phyloP scores from a whole-genome alignment of 2,329 filamentous ascomycete species.

The Cladosporium velox region DNA sequence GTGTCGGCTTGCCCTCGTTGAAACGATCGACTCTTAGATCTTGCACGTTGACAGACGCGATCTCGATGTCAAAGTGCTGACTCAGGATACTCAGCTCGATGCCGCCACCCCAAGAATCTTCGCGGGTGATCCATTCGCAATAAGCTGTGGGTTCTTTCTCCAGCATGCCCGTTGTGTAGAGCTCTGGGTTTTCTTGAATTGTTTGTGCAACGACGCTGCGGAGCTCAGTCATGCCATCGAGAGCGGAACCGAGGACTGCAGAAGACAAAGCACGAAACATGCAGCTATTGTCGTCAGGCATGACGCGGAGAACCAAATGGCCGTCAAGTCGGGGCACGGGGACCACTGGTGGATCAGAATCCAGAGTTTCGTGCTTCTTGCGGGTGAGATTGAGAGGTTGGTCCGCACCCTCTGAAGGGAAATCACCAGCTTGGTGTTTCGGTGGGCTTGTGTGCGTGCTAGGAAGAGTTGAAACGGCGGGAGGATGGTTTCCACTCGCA shows the following conservation, averaged over 20 bases:
- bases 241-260: conserved; percentile 65
- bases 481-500: conserved; percentile 25
- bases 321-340: conserved; percentile 58
- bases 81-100: conserved; percentile 87
- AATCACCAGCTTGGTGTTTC: conserved; percentile 32
- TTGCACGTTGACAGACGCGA: conserved; percentile 80
- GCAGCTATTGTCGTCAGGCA: conserved; percentile 96
- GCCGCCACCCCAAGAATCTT: conserved; percentile 84
- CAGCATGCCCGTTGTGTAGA: conserved; percentile 75
- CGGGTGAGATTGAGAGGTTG: conserved; percentile 43
- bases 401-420: conserved; percentile 25
- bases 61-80: conserved; percentile 81
- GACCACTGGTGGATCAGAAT: conserved; percentile 64
- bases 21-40: conserved; percentile 69
- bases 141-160: conserved; percentile 72
- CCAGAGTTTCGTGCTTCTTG: conserved; percentile 46
- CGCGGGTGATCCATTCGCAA: conserved; percentile 76
- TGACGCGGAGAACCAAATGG: conserved; percentile 75
- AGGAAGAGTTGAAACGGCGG: conserved; percentile 31
- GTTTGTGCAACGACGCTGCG: conserved; percentile 75
- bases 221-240: conserved; percentile 70
- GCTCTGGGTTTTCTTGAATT: conserved; percentile 71
- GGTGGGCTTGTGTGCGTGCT: conserved; percentile 28
- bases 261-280: conserved; percentile 88
- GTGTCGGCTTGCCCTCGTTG: conserved; percentile 69